These are phyloP conservation scores for Brassica incana DNA, from an alignment of 345 rosid genomes.

Conservation along the genomic window DNA sequence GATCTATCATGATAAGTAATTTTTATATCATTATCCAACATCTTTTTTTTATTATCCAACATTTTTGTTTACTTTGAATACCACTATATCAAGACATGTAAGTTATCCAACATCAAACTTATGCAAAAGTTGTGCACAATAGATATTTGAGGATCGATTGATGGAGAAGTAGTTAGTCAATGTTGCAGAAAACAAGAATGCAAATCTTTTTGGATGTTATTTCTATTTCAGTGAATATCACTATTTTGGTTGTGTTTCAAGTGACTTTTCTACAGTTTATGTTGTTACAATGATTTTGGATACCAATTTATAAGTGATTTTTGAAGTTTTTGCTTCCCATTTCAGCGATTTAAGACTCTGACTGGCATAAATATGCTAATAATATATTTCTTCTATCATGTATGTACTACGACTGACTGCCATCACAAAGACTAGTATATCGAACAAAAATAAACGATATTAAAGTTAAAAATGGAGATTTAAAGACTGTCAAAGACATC, in stretches of 20 bases:
- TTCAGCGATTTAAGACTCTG: too few species aligned
- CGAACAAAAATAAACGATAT: too few species aligned
- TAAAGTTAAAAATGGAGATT: too few species aligned
- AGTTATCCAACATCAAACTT: neutral
- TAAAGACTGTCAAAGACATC: too few species aligned
- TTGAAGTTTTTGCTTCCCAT: neutral
- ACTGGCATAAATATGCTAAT: too few species aligned
- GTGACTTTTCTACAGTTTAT: neutral
- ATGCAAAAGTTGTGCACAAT: neutral
- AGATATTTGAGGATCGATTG: neutral
- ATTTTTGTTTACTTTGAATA: too few species aligned
- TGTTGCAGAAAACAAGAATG: neutral
- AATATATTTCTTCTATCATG: too few species aligned
- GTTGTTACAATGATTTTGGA: neutral
- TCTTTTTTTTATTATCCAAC: neutral
- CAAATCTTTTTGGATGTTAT: neutral
- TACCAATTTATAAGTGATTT: neutral
- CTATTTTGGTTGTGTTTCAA: neutral
- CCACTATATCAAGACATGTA: neutral
- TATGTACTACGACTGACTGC: too few species aligned
- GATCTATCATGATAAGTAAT: neutral
- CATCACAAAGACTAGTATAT: too few species aligned
- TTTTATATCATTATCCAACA: neutral
- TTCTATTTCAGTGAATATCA: too few species aligned
- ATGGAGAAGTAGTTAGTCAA: neutral